Base-by-base conservation (phyloP, 75 land plant genomes). In the Selaginella tamariscina region DNA sequence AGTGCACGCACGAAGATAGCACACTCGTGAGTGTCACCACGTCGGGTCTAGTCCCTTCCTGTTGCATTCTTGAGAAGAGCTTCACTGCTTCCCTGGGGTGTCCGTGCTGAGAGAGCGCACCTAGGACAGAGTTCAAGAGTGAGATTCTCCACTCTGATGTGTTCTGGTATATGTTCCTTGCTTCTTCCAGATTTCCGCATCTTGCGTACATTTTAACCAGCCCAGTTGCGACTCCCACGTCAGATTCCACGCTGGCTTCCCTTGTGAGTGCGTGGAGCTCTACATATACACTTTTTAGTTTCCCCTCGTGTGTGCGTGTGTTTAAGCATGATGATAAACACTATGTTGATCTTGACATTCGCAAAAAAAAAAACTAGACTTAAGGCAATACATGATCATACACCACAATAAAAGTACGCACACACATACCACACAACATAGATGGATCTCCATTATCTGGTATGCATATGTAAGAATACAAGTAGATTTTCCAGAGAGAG, bases 1-100 rank as follows among this genome's bases (percentile, higher is more conserved):
- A 66, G 70, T 83, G 85, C n/a, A 8, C 26, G 62, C 62, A 59
- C 8, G 62, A 8, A 23, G 62, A 59, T 9, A 59, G 5, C n/a
- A 59, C 8, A 59, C 26, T 59, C n/a, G 21, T n/a, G 62, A 59
- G 26, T 8, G 62, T 59, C 23, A n/a, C 26, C 8, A 23, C 26
- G 62, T 59, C 62, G 26, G 62, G 62, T 59, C 26, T 59, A 5
- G 23, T 9, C 8, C 62, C 62, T 59, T 26, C 26, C 62, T 59
- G 21, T 8, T 59, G 62, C 62, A 59, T 59, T 59, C 21, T 26
- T 21, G 8, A 21, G 26, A 59, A 59, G 8, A 59, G 5, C 23
- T 59, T 59, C 18, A 59, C 23, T 2, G 27, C 23, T 8, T 59
- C 62, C 8, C 21, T n/a, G 21, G 18, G 5, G 26, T 8, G 8